These are phyloP conservation scores for Colletotrichum karsti DNA, from an alignment of 2,329 filamentous ascomycete species.

Conservation along the genomic window DNA sequence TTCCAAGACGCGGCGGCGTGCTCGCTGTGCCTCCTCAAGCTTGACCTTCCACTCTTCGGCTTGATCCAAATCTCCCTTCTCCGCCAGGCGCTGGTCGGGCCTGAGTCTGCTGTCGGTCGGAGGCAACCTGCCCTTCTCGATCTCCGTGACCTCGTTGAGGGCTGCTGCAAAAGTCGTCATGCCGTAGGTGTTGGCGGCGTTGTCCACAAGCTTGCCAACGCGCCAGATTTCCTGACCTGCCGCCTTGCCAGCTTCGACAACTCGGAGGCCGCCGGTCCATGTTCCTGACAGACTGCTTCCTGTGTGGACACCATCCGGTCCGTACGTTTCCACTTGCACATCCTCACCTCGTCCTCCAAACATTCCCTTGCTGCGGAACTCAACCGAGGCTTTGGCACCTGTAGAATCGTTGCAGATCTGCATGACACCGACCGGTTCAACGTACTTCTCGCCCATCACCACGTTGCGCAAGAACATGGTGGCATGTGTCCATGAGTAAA, in stretches of 20 bases:
- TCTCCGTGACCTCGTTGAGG: constrained; percentile 85
- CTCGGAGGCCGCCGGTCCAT: constrained; percentile 80
- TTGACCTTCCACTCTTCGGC: constrained; percentile 85
- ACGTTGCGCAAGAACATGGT: constrained; percentile 95
- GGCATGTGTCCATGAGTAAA: constrained; percentile 88
- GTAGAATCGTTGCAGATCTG: constrained; percentile 84
- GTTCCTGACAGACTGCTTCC: constrained; percentile 79
- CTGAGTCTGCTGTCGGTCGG: constrained; percentile 85
- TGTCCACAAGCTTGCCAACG: constrained; percentile 79
- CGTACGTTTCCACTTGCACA: constrained; percentile 78
- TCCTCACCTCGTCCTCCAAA: constrained; percentile 96
- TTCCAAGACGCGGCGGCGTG: constrained; percentile 78
- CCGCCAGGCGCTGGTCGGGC: constrained; percentile 87
- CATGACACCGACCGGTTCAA: constrained; percentile 94
- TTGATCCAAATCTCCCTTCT: constrained; percentile 81
- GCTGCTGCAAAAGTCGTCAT: constrained; percentile 86
- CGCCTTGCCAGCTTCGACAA: constrained; percentile 69
- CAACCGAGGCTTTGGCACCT: constrained; percentile 83
- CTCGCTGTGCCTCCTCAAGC: constrained; percentile 87
- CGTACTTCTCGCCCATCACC: constrained; percentile 97
- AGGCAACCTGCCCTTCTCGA: constrained; percentile 80
- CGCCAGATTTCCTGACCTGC: constrained; percentile 79
- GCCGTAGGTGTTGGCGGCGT: constrained; percentile 83
- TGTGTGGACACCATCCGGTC: constrained; percentile 70
- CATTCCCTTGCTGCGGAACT: constrained; percentile 96